Conservation (phyloP, 805 yeast genomes). For the Candida tammaniensis region DNA sequence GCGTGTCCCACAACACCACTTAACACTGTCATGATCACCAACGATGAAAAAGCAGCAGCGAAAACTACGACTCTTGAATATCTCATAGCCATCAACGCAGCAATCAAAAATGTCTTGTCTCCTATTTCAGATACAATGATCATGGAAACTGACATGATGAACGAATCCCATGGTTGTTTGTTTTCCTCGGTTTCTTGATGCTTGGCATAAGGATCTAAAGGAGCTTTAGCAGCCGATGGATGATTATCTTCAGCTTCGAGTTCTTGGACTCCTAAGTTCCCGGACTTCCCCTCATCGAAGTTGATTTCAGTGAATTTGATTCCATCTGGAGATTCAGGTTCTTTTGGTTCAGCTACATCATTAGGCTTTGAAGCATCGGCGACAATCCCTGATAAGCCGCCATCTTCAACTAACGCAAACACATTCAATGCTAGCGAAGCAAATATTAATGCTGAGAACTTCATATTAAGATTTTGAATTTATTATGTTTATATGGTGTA, state of each 20-base stretch:
- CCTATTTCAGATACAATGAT: constrained; percentile 95
- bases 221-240: constrained; percentile 26
- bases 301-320: constrained; percentile 14
- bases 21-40: constrained; percentile 85
- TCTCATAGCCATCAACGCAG: constrained; percentile 98
- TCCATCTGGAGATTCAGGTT: constrained; percentile 9
- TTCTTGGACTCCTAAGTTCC: constrained; percentile 18
- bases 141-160: constrained; percentile 84
- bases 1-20: constrained; percentile 92
- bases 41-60: constrained; percentile 78
- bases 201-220: constrained; percentile 17
- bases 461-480: too few species aligned
- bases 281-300: constrained; percentile 10
- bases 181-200: constrained; percentile 10
- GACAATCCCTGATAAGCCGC: too few species aligned
- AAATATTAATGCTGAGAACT: too few species aligned
- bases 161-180: constrained; percentile 43
- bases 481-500: too few species aligned
- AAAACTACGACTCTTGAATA: constrained; percentile 83
- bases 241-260: constrained; percentile 25
- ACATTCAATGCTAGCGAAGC: too few species aligned
- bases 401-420: not conserved
- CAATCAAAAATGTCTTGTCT: constrained; percentile 94
- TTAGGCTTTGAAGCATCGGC: too few species aligned
- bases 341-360: not conserved